Conservation (phyloP, 2,329 filamentous ascomycete genomes). For the Nigrospora osmanthi region DNA sequence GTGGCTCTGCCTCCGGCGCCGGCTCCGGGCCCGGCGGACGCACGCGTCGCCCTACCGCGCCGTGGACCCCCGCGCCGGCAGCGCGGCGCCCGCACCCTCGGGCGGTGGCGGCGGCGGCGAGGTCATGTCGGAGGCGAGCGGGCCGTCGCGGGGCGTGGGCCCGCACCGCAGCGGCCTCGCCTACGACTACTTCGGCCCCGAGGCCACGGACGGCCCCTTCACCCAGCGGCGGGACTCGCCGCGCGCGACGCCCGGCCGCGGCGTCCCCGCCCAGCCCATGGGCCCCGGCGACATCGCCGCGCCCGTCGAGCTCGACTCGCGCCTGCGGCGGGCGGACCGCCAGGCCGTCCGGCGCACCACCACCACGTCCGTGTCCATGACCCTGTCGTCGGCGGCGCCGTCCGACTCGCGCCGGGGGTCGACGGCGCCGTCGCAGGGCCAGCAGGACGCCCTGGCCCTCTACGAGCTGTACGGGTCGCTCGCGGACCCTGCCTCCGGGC, state of each 20-base stretch:
- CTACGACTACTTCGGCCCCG: slow-evolving; percentile 19
- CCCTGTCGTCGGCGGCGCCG: slow-evolving; percentile 5
- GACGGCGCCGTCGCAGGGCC: not conserved
- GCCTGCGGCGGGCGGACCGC: slow-evolving; percentile 4
- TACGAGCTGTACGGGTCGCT: slow-evolving; percentile 38
- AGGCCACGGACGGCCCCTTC: slow-evolving; percentile 5
- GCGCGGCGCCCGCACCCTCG: not conserved
- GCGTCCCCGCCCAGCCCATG: slow-evolving; percentile 35
- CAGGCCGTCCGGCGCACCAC: slow-evolving; percentile 10
- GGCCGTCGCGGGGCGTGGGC: slow-evolving; percentile 2
- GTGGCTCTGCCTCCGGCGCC: slow-evolving; percentile 36
- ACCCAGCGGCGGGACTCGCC: slow-evolving; percentile 9
- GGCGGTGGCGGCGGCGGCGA: not conserved
- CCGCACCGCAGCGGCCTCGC: slow-evolving; percentile 2
- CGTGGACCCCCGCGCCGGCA: not conserved
- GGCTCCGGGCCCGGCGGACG: not conserved
- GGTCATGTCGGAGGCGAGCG: slow-evolving; percentile 7
- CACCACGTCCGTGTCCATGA: not conserved
- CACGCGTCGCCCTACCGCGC: not conserved
- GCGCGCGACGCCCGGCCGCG: slow-evolving; percentile 23
- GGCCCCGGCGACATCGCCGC: slow-evolving; percentile 39
- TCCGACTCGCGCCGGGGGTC: slow-evolving; percentile 18
- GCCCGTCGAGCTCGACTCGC: slow-evolving; percentile 47
- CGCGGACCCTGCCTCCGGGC: slow-evolving; percentile 4
- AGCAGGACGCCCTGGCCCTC: slow-evolving; percentile 4